A percentile compares a stretch with the other conserved stretches of the same genome.
phyloP scores from a whole-genome alignment of 2,329 filamentous ascomycete species.

The Phaeophleospora eucalypticola region DNA sequence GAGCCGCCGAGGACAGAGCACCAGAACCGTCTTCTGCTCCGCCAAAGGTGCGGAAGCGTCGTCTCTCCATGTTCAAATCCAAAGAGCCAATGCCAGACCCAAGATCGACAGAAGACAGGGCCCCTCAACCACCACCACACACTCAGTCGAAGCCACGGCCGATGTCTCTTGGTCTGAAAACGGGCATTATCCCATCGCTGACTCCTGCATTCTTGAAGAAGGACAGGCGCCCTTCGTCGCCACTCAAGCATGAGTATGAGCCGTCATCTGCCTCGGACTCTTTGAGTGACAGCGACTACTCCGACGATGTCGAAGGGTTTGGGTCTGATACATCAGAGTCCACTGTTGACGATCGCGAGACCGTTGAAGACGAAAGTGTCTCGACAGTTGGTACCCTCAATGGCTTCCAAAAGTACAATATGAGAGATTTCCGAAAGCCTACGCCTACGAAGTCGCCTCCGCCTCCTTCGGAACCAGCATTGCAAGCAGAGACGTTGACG shows the following conservation, averaged over 20 bases:
- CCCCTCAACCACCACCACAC: slow-evolving; percentile 31
- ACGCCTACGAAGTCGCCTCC: slow-evolving; percentile 23
- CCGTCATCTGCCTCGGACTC: slow-evolving; percentile 71
- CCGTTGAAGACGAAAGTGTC: slow-evolving; percentile 16
- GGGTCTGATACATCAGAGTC: slow-evolving; percentile 44
- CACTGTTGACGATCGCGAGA: slow-evolving; percentile 50
- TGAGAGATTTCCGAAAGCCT: slow-evolving; percentile 32
- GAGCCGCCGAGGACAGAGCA: slow-evolving; percentile 9
- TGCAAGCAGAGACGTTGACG: slow-evolving; percentile 45
- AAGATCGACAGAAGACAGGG: not conserved
- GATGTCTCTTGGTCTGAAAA: slow-evolving; percentile 24
- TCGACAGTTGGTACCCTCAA: slow-evolving; percentile 32
- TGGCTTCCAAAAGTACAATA: slow-evolving; percentile 32
- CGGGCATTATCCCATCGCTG: slow-evolving; percentile 30
- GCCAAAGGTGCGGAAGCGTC: slow-evolving; percentile 33
- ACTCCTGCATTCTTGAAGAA: slow-evolving; percentile 37
- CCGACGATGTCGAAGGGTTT: slow-evolving; percentile 42
- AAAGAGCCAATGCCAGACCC: slow-evolving; percentile 6
- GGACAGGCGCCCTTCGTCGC: slow-evolving; percentile 77
- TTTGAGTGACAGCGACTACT: slow-evolving; percentile 55
- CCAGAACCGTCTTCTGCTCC: slow-evolving; percentile 31
- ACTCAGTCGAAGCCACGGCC: slow-evolving; percentile 18
- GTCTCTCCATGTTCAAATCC: slow-evolving; percentile 10
- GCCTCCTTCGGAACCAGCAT: slow-evolving; percentile 15
- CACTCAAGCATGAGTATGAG: slow-evolving; percentile 93